Percentiles rank a stretch among this genome's conserved stretches.
phyloP scores from a whole-genome alignment of 2,329 filamentous ascomycete genomes.

The Colletotrichum filicis region DNA sequence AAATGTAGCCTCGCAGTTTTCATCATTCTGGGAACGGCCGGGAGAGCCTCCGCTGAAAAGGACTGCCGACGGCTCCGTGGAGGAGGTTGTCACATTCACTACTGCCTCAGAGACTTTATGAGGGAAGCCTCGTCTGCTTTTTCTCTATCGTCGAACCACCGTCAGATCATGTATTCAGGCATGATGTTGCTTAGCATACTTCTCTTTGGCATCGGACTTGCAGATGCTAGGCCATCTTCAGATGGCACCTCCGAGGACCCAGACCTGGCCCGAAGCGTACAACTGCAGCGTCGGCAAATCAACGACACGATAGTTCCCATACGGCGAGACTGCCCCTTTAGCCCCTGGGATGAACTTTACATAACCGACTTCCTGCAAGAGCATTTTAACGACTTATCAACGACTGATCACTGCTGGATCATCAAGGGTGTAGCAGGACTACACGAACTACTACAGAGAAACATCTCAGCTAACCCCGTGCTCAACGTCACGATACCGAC shows the following conservation, averaged over 20 bases:
- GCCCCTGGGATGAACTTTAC: slow-evolving; percentile 19
- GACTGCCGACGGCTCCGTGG: not conserved
- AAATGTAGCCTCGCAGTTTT: not conserved
- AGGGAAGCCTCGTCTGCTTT: not conserved
- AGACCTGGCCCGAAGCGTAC: no score
- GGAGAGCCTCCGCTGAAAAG: not conserved
- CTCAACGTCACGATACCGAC: slow-evolving; percentile 28
- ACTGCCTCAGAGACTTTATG: not conserved
- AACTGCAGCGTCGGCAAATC: not conserved
- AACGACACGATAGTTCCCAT: not conserved
- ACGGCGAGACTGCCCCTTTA: not conserved
- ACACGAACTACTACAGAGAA: slow-evolving; percentile 9
- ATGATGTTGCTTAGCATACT: not conserved
- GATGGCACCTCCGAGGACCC: not conserved
- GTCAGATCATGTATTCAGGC: slow-evolving; percentile 8
- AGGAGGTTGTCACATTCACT: slow-evolving; percentile 1
- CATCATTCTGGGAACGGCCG: not conserved
- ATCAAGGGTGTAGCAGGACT: slow-evolving; percentile 24
- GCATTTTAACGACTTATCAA: slow-evolving; percentile 11
- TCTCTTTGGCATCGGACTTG: not conserved
- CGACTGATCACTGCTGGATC: slow-evolving; percentile 28
- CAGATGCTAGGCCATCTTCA: not conserved
- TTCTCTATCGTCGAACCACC: not conserved
- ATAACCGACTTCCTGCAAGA: slow-evolving; percentile 30
- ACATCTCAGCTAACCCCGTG: slow-evolving; percentile 21